Conservation (phyloP, 2,329 filamentous ascomycete species). For the Atkinsonella hypoxylon region DNA sequence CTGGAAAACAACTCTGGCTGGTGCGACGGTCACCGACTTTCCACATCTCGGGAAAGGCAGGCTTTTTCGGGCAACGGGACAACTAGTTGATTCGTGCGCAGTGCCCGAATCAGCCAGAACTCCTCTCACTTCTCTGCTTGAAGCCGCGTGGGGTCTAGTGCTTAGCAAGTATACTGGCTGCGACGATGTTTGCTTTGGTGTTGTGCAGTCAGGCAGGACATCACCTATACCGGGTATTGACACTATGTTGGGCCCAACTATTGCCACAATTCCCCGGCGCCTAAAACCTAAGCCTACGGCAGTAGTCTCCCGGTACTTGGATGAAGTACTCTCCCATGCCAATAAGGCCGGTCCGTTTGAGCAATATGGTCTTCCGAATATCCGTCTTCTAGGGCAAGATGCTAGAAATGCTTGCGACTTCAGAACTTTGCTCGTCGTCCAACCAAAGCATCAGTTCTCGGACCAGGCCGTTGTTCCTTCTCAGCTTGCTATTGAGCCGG, state of each 20-base stretch:
- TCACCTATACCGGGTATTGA: conserved; percentile 15
- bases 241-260: conserved; percentile 17
- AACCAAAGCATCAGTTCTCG: conserved; percentile 5
- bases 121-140: conserved; percentile 11
- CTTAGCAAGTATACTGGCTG: conserved; percentile 11
- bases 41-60: neutral
- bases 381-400: conserved; percentile 9
- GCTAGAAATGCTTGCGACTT: conserved; percentile 14
- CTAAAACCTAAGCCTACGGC: conserved; percentile 7
- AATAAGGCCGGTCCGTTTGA: conserved; percentile 7
- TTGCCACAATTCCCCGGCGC: conserved; percentile 19
- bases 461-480: neutral
- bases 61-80: neutral
- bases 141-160: conserved; percentile 15
- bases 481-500: neutral
- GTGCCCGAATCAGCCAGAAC: neutral
- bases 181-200: conserved; percentile 16
- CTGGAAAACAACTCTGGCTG: neutral
- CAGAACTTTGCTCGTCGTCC: conserved; percentile 17
- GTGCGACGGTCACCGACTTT: neutral
- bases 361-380: conserved; percentile 12
- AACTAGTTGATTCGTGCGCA: neutral
- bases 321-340: conserved; percentile 5
- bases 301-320: conserved; percentile 10
- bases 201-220: conserved; percentile 17